phyloP scores from a whole-genome alignment of 768 basidiomycete species.

The Auricularia cornea region DNA sequence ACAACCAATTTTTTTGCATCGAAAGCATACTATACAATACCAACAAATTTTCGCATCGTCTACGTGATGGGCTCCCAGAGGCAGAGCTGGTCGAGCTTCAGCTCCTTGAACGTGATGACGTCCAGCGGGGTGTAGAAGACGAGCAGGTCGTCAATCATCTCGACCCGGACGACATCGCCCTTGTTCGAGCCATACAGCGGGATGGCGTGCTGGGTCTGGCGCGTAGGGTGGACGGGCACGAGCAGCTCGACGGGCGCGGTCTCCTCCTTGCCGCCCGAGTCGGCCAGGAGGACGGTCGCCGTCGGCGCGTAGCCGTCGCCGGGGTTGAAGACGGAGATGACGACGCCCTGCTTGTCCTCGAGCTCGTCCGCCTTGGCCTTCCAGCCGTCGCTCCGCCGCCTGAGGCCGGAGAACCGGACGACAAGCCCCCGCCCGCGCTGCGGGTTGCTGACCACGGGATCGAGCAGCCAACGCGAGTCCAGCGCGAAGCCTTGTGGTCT shows the following conservation, averaged over 20 bases:
- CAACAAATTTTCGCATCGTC: no score
- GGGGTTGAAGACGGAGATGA: slow-evolving; percentile 20
- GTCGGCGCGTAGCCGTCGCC: slow-evolving; percentile 18
- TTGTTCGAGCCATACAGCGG: slow-evolving; percentile 36
- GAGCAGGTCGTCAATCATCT: not conserved
- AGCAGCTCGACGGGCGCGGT: slow-evolving; percentile 35
- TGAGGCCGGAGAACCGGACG: slow-evolving; percentile 12
- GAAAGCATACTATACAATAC: no score
- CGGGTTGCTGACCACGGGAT: slow-evolving; percentile 4
- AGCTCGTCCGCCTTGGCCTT: slow-evolving; percentile 23
- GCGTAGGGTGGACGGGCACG: slow-evolving; percentile 29
- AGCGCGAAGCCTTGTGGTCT: slow-evolving; percentile 14
- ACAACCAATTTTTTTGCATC: no score
- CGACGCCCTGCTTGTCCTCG: slow-evolving; percentile 22
- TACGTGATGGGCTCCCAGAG: not conserved
- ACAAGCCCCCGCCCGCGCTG: slow-evolving; percentile 2
- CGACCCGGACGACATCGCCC: slow-evolving; percentile 20
- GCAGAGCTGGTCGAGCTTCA: not conserved
- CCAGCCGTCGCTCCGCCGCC: slow-evolving; percentile 12
- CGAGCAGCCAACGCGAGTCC: slow-evolving; percentile 18
- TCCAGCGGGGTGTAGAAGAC: not conserved
- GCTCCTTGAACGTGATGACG: not conserved
- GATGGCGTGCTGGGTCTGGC: slow-evolving; percentile 41
- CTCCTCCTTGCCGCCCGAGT: slow-evolving; percentile 20
- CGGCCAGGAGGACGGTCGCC: slow-evolving; percentile 21